phyloP scores from a whole-genome alignment of 305 asterid species.

The Fraxinus platypoda region DNA sequence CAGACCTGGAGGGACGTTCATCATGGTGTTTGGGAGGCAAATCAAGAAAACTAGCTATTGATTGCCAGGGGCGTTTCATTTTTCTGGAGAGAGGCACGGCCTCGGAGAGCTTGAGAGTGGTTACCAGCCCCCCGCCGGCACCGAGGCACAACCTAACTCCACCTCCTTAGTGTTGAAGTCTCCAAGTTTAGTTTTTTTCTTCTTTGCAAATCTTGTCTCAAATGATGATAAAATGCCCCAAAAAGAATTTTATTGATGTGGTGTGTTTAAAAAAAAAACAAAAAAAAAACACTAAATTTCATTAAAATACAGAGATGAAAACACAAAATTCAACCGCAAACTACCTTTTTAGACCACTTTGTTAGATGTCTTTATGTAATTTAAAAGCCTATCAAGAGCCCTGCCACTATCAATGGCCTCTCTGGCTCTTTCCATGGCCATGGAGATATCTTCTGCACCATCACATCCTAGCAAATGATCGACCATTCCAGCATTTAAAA shows the following conservation, averaged over 20 bases:
- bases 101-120: background rate
- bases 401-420: conserved; percentile 88
- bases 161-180: background rate
- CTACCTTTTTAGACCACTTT: conserved; percentile 29
- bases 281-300: background rate
- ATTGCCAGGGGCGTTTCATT: background rate
- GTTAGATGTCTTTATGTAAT: conserved; percentile 70
- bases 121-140: background rate
- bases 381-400: conserved; percentile 69
- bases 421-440: conserved; percentile 82
- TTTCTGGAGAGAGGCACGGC: background rate
- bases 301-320: background rate
- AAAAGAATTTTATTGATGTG: background rate
- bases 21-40: background rate
- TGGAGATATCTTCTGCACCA: conserved; percentile 68
- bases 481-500: conserved; percentile 86
- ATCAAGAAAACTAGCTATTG: background rate
- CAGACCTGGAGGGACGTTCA: background rate
- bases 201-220: background rate
- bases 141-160: background rate
- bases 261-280: background rate
- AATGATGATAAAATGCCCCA: background rate
- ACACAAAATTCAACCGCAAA: background rate
- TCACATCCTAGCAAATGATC: conserved; percentile 93
- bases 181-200: background rate